Percentiles rank a stretch among this genome's conserved stretches.
Evolutionary conservation across 371 early-diverging fungal genomes (phyloP).

Genomic region (Agmasoma carcini): DNA sequence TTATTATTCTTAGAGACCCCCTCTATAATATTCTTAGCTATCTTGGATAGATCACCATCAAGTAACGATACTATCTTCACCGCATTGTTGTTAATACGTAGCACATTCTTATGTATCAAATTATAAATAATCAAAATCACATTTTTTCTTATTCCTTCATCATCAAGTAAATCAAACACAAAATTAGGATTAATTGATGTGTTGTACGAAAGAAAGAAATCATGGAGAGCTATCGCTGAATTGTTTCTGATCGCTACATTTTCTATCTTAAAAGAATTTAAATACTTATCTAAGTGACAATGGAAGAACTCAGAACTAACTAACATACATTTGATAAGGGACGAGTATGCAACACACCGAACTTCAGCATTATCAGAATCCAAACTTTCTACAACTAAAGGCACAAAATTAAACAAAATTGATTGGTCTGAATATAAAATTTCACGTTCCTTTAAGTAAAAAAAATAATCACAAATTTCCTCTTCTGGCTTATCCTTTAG

Average conservation of each 20-base stretch:
- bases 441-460: slow-evolving; percentile 51
- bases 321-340: slow-evolving; percentile 30
- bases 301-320: slow-evolving; percentile 31
- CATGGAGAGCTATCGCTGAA: slow-evolving; percentile 25
- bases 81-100: slow-evolving; percentile 23
- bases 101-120: slow-evolving; percentile 30
- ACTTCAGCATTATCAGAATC: background rate
- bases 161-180: slow-evolving; percentile 22
- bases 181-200: slow-evolving; percentile 15
- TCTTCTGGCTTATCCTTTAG: slow-evolving; percentile 39
- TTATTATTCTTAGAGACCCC: slow-evolving; percentile 24
- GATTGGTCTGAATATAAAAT: slow-evolving; percentile 42
- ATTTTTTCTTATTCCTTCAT: slow-evolving; percentile 29
- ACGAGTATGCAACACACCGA: slow-evolving; percentile 6
- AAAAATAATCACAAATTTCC: slow-evolving; percentile 52
- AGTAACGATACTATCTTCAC: slow-evolving; percentile 1
- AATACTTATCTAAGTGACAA: slow-evolving; percentile 12
- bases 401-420: slow-evolving; percentile 28
- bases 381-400: slow-evolving; percentile 26
- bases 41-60: slow-evolving; percentile 25
- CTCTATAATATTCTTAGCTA: slow-evolving; percentile 12
- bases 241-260: slow-evolving; percentile 19
- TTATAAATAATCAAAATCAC: slow-evolving; percentile 23
- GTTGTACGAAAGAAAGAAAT: slow-evolving; percentile 34
- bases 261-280: slow-evolving; percentile 1